Conservation (phyloP, 176 grass and related monocot species). For the Triticum aestivum region DNA sequence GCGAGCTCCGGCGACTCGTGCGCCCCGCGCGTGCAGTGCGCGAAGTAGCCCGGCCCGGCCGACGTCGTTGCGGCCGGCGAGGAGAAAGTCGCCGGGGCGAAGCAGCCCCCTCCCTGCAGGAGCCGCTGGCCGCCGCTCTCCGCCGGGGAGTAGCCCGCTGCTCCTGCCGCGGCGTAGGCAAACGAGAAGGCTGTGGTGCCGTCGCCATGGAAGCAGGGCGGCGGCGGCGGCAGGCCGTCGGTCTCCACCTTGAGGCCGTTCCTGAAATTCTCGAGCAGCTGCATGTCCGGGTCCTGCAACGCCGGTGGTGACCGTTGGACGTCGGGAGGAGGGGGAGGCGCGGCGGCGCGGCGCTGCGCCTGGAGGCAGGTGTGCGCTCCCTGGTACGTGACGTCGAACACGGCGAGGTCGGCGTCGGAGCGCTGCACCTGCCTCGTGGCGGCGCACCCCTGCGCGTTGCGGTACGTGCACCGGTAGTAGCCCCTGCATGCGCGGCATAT, state of each 20-base stretch:
- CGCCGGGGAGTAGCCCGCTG: conserved; percentile 10
- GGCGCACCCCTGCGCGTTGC: conserved; percentile 49
- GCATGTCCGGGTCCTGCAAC: background rate
- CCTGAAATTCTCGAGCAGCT: conserved; percentile 55
- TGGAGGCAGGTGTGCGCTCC: conserved; percentile 71
- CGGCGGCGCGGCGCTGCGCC: background rate
- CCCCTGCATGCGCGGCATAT: conserved; percentile 40
- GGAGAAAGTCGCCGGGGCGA: conserved; percentile 11
- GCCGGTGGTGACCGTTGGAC: background rate
- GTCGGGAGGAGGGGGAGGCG: background rate
- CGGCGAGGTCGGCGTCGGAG: conserved; percentile 53
- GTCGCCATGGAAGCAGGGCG: background rate
- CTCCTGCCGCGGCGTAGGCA: background rate
- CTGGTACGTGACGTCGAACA: conserved; percentile 77
- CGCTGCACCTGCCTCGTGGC: conserved; percentile 91
- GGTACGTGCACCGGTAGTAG: conserved; percentile 90
- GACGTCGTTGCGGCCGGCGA: conserved; percentile 20
- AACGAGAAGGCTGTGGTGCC: conserved; percentile 19
- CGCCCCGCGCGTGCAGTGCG: background rate
- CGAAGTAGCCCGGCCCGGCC: conserved; percentile 39
- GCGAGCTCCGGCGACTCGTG: conserved; percentile 48
- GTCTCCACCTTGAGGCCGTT: conserved; percentile 37
- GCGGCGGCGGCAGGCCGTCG: background rate
- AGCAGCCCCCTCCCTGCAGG: background rate
- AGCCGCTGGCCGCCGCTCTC: background rate